Conservation (phyloP, 352 stramenopile species). For the Globisporangium megalacanthum region DNA sequence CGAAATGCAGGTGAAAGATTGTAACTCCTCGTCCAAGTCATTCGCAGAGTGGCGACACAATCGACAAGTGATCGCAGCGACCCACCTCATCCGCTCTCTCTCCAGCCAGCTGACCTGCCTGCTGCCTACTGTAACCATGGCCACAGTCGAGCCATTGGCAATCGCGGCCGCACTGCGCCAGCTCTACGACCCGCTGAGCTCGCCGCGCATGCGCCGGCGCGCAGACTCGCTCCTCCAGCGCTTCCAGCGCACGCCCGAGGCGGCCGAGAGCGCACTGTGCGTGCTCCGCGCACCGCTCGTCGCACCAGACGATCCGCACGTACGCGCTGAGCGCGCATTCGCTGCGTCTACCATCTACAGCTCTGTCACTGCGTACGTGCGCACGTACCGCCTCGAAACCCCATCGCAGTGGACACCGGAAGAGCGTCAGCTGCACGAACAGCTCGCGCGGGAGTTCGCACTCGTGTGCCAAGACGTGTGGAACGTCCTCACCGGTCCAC, state of each 20-base stretch:
- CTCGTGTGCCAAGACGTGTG: constrained; percentile 67
- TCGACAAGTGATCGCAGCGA: too few species aligned
- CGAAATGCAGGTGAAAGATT: too few species aligned
- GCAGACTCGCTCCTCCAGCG: constrained; percentile 70
- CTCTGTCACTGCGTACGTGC: constrained; percentile 54
- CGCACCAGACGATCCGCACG: constrained; percentile 23
- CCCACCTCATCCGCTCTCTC: too few species aligned
- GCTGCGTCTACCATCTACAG: constrained; percentile 71
- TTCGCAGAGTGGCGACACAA: too few species aligned
- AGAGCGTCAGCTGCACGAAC: constrained; percentile 48
- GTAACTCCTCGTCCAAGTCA: too few species aligned
- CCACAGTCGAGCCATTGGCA: constrained; percentile 33
- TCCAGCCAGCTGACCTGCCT: too few species aligned
- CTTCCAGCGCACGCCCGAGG: constrained; percentile 72
- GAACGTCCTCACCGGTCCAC: constrained; percentile 64
- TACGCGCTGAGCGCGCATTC: constrained; percentile 56
- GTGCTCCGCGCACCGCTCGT: constrained; percentile 53
- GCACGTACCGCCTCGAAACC: constrained; percentile 73
- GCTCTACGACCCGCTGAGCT: constrained; percentile 66
- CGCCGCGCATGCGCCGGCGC: constrained; percentile 54
- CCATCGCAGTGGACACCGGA: constrained; percentile 35
- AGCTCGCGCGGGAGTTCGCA: constrained; percentile 53
- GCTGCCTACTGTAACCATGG: too few species aligned
- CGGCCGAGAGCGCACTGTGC: constrained; percentile 39
- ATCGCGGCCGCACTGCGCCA: constrained; percentile 65